Conservation (phyloP, 2,329 filamentous ascomycete species). For the Ophiostoma tasmaniense region DNA sequence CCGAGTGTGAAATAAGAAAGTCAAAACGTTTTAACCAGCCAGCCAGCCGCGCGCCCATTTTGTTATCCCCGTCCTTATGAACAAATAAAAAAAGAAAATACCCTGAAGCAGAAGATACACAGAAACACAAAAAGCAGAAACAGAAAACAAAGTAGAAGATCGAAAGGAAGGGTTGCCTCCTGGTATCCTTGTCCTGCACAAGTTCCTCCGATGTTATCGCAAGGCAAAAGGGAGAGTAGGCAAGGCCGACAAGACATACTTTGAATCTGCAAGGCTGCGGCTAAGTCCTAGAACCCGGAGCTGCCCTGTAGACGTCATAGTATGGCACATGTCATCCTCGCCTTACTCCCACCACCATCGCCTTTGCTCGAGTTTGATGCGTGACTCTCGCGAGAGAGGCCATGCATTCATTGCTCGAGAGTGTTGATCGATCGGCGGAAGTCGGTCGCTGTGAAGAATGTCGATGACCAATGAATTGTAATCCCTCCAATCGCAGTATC, state of each 20-base stretch:
- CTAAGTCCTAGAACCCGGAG: neutral
- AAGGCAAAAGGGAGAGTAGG: neutral
- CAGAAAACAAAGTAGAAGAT: neutral
- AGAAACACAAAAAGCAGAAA: neutral
- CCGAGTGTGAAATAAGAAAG: constrained; percentile 12
- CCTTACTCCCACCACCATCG: neutral
- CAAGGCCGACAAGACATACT: neutral
- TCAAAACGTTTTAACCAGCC: constrained; percentile 17
- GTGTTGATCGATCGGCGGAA: neutral
- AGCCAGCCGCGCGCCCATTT: constrained; percentile 20
- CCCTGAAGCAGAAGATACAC: neutral
- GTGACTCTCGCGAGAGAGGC: neutral
- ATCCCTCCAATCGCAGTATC: neutral
- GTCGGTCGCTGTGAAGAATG: neutral
- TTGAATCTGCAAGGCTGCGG: neutral
- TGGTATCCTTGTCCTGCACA: neutral
- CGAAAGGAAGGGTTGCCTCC: neutral
- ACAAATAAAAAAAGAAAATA: constrained; percentile 4
- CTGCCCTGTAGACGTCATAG: neutral
- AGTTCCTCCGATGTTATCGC: constrained; percentile 1
- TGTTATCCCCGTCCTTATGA: constrained; percentile 5
- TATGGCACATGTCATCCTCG: neutral
- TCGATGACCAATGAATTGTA: neutral
- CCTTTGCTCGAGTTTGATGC: neutral
- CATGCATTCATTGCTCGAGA: neutral